Conservation (phyloP, 106 monocot species). For the Dactylorhiza incarnata region DNA sequence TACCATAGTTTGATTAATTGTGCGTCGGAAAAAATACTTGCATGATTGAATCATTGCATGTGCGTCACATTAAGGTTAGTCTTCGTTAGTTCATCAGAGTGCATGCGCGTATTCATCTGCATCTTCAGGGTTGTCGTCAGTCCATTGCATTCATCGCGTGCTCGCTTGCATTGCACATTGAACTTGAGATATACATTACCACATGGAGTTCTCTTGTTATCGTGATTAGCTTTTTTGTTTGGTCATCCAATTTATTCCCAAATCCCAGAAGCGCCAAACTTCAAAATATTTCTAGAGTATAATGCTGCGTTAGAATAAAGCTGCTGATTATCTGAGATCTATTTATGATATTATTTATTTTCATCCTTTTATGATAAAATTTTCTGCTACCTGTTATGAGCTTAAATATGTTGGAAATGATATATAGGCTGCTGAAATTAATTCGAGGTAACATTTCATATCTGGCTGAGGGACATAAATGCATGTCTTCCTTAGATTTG, state of each 20-base stretch:
- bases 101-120: too few species aligned
- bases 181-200: background rate
- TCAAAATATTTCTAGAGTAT: background rate
- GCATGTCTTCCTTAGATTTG: background rate
- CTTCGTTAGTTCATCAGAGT: too few species aligned
- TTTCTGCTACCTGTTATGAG: background rate
- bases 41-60: too few species aligned
- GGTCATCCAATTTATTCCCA: background rate
- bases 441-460: background rate
- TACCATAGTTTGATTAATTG: too few species aligned
- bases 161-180: background rate
- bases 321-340: background rate
- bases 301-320: background rate
- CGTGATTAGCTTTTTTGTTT: background rate
- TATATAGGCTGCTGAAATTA: background rate
- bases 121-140: too few species aligned
- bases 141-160: too few species aligned
- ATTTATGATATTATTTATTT: background rate
- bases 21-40: too few species aligned
- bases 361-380: background rate
- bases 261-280: background rate
- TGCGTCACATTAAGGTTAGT: too few species aligned
- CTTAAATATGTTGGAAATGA: constrained; percentile 6
- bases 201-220: background rate
- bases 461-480: background rate